Evolutionary conservation across 257 asterid genomes (phyloP).

Genomic region (Solanum clarkiae): DNA sequence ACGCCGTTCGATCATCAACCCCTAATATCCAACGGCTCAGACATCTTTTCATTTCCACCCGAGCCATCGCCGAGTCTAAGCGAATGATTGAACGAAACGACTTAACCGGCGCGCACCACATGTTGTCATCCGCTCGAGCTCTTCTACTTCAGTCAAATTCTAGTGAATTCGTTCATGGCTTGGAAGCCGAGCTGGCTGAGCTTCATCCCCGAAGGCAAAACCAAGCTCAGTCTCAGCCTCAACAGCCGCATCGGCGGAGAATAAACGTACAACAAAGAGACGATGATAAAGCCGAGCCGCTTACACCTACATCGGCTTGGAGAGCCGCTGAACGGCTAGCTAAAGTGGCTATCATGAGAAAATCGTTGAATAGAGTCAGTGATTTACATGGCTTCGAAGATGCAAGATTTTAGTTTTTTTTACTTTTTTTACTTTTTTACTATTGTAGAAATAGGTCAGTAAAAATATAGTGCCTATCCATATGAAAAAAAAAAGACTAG

Average conservation of each 20-base stretch:
- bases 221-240: neutral
- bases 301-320: constrained; percentile 99
- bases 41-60: constrained; percentile 52
- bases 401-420: constrained; percentile 82
- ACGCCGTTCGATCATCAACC: constrained; percentile 58
- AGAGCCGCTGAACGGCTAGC: constrained; percentile 97
- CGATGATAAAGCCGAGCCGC: constrained; percentile 63
- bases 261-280: constrained; percentile 13
- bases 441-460: neutral
- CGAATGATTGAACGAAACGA: constrained; percentile 43
- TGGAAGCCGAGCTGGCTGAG: constrained; percentile 71
- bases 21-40: constrained; percentile 51
- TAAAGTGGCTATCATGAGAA: constrained; percentile 93
- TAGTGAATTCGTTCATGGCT: constrained; percentile 56
- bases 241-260: constrained; percentile 14
- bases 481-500: constrained; percentile 9
- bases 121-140: constrained; percentile 72
- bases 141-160: constrained; percentile 51
- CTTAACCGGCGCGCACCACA: constrained; percentile 58
- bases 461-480: neutral
- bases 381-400: constrained; percentile 95
- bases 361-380: constrained; percentile 89
- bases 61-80: constrained; percentile 83
- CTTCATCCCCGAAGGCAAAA: constrained; percentile 36
- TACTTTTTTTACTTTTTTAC: constrained; percentile 8